Percentiles rank a stretch among this genome's conserved stretches.
Evolutionary conservation across 257 asterid genomes (phyloP).

Genomic region (Solanum medicagineum): DNA sequence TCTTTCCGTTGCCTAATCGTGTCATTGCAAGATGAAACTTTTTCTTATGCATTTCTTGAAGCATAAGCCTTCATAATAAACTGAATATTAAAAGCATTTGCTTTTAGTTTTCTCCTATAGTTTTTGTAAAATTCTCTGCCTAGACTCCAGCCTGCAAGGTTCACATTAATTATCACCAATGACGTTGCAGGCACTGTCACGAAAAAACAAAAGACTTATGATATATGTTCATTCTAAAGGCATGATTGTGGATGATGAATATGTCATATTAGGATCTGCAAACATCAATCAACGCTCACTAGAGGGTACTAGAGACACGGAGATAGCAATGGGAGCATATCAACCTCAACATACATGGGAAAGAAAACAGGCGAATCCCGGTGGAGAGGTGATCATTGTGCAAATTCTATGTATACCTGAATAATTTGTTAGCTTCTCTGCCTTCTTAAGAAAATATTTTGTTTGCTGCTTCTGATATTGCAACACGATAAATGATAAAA

Average conservation of each 20-base stretch:
- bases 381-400: constrained; percentile 54
- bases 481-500: background rate
- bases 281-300: constrained; percentile 87
- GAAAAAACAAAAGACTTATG: constrained; percentile 82
- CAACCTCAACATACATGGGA: constrained; percentile 93
- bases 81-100: background rate
- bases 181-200: constrained; percentile 54
- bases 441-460: background rate
- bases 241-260: constrained; percentile 92
- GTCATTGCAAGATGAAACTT: background rate
- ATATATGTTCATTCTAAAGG: constrained; percentile 97
- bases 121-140: background rate
- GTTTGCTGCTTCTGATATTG: background rate
- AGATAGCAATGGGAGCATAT: constrained; percentile 98
- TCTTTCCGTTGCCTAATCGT: background rate
- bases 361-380: constrained; percentile 45
- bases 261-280: constrained; percentile 78
- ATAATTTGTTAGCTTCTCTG: background rate
- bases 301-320: constrained; percentile 94
- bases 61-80: background rate
- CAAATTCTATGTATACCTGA: background rate
- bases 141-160: background rate
- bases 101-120: background rate
- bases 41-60: background rate
- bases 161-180: background rate